Conservation (phyloP, 805 yeast genomes). For the Priceomyces medius region DNA sequence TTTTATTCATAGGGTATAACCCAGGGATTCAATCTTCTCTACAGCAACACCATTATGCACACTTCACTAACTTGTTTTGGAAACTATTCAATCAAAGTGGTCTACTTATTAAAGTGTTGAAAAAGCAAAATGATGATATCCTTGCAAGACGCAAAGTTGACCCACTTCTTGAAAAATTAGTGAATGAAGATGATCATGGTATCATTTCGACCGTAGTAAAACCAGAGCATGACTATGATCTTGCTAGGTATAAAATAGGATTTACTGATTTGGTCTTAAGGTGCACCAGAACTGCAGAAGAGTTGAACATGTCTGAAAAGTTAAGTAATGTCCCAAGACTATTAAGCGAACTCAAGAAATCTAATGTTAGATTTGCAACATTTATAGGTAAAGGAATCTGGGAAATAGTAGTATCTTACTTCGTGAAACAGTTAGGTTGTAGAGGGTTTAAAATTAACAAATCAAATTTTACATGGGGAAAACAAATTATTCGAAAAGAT, state of each 20-base stretch:
- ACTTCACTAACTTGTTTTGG: slow-evolving; percentile 69
- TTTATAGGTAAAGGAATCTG: slow-evolving; percentile 76
- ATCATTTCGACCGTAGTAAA: slow-evolving; percentile 11
- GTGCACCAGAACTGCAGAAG: slow-evolving; percentile 59
- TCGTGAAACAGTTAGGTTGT: slow-evolving; percentile 24
- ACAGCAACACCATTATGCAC: slow-evolving; percentile 71
- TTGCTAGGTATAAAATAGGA: slow-evolving; percentile 52
- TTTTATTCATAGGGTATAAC: slow-evolving; percentile 69
- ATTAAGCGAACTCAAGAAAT: slow-evolving; percentile 39
- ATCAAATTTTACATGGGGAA: slow-evolving; percentile 54
- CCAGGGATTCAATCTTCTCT: slow-evolving; percentile 65
- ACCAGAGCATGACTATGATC: slow-evolving; percentile 40
- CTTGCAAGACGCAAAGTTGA: slow-evolving; percentile 10
- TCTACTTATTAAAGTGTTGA: slow-evolving; percentile 30
- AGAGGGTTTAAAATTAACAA: slow-evolving; percentile 22
- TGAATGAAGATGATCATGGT: slow-evolving; percentile 11
- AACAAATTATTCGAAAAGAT: slow-evolving; percentile 24
- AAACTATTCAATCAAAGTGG: slow-evolving; percentile 54
- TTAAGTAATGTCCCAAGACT: slow-evolving; percentile 52
- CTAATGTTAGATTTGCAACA: slow-evolving; percentile 47
- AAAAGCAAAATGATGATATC: neutral
- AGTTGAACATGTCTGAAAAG: slow-evolving; percentile 54
- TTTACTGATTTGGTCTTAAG: slow-evolving; percentile 70
- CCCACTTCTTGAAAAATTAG: slow-evolving; percentile 11
- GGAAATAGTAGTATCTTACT: slow-evolving; percentile 52